Percentiles rank a stretch among this genome's conserved stretches.
Evolutionary conservation across 2,329 filamentous ascomycete genomes (phyloP).

Genomic region (Pseudogymnoascus sp.): DNA sequence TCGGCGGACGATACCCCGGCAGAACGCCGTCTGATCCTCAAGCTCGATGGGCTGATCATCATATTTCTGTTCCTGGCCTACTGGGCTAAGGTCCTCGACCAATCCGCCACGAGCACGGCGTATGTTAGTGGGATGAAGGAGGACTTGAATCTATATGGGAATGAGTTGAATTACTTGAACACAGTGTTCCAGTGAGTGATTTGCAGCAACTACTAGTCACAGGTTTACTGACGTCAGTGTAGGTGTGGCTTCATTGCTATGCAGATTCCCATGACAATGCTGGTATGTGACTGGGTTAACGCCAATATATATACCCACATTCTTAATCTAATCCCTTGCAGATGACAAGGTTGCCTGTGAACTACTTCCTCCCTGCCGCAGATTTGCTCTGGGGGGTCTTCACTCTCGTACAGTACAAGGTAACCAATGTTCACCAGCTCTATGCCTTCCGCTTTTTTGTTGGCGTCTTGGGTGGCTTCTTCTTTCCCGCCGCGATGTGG

Average conservation of each 20-base stretch:
- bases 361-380: slow-evolving; percentile 9
- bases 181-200: slow-evolving; percentile 13
- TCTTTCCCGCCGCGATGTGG: slow-evolving; percentile 26
- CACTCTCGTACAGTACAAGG: slow-evolving; percentile 16
- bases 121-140: slow-evolving; percentile 38
- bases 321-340: neutral
- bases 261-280: slow-evolving; percentile 8
- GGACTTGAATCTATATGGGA: slow-evolving; percentile 35
- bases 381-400: slow-evolving; percentile 10
- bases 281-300: neutral
- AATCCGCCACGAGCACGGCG: slow-evolving; percentile 33
- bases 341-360: slow-evolving; percentile 9
- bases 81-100: slow-evolving; percentile 12
- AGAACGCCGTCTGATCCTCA: slow-evolving; percentile 10
- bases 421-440: slow-evolving; percentile 25
- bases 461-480: slow-evolving; percentile 28
- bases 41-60: slow-evolving; percentile 12
- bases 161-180: slow-evolving; percentile 19
- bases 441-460: slow-evolving; percentile 30
- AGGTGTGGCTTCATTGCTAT: slow-evolving; percentile 8
- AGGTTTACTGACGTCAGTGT: neutral
- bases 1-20: slow-evolving; percentile 9
- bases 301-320: neutral
- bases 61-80: slow-evolving; percentile 12
- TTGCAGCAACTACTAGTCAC: neutral